Conservation (phyloP, 306 rosid genomes). For the Calophaca sinica region DNA sequence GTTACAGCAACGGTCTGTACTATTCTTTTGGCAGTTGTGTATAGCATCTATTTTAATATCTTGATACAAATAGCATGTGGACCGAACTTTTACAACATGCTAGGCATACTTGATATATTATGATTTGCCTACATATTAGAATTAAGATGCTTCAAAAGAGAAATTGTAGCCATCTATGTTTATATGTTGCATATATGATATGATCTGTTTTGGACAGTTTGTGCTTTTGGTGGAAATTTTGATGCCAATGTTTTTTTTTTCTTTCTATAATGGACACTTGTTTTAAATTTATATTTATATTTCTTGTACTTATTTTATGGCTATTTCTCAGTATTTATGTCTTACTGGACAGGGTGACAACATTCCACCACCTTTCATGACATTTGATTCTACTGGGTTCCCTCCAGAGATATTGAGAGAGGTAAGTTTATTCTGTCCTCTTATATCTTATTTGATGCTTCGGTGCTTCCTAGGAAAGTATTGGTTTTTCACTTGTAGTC, state of each 20-base stretch:
- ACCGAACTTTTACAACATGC: conserved; percentile 1
- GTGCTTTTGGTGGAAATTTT: background rate
- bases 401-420: conserved; percentile 97
- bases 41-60: conserved; percentile 18
- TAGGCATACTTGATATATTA: conserved; percentile 4
- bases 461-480: conserved; percentile 44
- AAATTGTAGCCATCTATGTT: conserved; percentile 10
- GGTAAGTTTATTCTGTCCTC: conserved; percentile 61
- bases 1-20: conserved; percentile 85
- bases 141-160: conserved; percentile 4
- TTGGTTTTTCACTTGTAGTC: conserved; percentile 52
- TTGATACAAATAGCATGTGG: conserved; percentile 27
- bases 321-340: conserved; percentile 42
- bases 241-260: conserved; percentile 6
- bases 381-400: conserved; percentile 91
- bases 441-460: conserved; percentile 36
- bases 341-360: conserved; percentile 81
- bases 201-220: conserved; percentile 5
- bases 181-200: conserved; percentile 8
- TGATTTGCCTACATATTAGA: conserved; percentile 26
- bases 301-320: conserved; percentile 20
- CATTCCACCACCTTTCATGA: conserved; percentile 92
- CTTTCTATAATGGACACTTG: conserved; percentile 8
- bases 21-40: conserved; percentile 18
- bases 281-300: conserved; percentile 19